A percentile compares a stretch with the other conserved stretches of the same genome.
Conservation (phyloP, 441 rosid species). For the Euphorbia schlechtendalii region DNA sequence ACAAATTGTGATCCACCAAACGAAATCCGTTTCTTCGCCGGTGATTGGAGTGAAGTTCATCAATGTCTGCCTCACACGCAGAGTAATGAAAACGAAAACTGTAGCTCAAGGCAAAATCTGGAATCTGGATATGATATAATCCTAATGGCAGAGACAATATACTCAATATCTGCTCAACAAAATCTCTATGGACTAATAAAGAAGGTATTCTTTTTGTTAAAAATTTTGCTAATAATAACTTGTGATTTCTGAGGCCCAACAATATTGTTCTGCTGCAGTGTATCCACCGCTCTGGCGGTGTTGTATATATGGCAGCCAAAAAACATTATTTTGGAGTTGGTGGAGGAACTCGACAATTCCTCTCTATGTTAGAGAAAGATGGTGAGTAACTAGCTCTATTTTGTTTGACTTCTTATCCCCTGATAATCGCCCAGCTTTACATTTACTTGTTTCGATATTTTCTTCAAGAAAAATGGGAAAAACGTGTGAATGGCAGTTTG, state of each 20-base stretch:
- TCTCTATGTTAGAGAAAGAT: conserved; percentile 68
- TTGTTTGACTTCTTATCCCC: not conserved
- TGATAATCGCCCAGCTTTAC: not conserved
- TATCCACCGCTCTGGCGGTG: conserved; percentile 49
- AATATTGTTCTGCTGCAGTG: conserved; percentile 45
- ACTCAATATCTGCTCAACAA: conserved; percentile 59
- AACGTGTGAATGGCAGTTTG: no score
- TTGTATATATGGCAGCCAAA: conserved; percentile 80
- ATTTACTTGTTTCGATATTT: no score
- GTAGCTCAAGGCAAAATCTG: conserved; percentile 20
- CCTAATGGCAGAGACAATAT: conserved; percentile 91
- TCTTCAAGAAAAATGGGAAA: no score
- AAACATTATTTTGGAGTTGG: conserved; percentile 95
- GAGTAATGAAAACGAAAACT: conserved; percentile 27
- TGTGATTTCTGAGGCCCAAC: conserved; percentile 15
- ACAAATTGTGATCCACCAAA: conserved; percentile 7
- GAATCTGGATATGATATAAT: conserved; percentile 62
- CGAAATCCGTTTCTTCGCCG: conserved; percentile 66
- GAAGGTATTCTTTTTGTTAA: conserved; percentile 38
- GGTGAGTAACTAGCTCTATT: conserved; percentile 36
- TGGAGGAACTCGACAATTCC: conserved; percentile 81
- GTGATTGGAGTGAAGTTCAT: conserved; percentile 81
- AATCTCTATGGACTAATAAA: conserved; percentile 64
- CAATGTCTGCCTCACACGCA: conserved; percentile 48
- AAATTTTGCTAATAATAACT: not conserved